Evolutionary conservation across 495 filamentous ascomycete genomes (phyloP).

Genomic region (Evernia prunastri): DNA sequence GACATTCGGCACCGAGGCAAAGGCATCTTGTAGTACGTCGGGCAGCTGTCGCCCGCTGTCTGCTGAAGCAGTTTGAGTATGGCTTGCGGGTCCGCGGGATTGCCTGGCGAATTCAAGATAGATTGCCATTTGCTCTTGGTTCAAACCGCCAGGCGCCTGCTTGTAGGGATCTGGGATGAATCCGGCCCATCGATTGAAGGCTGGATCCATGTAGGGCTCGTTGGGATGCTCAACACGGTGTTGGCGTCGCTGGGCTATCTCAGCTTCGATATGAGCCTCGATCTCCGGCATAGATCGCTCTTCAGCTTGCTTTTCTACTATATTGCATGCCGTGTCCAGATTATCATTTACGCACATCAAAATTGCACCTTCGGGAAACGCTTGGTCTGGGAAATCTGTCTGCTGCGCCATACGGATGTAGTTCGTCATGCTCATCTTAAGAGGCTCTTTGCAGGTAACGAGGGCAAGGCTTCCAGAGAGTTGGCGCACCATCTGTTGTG

Average conservation of each 20-base stretch:
- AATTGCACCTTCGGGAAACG: slow-evolving; percentile 77
- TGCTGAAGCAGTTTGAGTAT: slow-evolving; percentile 50
- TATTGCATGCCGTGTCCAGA: slow-evolving; percentile 80
- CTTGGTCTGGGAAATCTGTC: slow-evolving; percentile 60
- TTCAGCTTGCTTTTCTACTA: slow-evolving; percentile 91
- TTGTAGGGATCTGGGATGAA: slow-evolving; percentile 89
- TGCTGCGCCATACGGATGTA: slow-evolving; percentile 75
- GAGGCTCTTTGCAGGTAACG: slow-evolving; percentile 96
- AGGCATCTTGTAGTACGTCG: slow-evolving; percentile 80
- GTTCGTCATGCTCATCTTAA: slow-evolving; percentile 92
- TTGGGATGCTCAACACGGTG: slow-evolving; percentile 64
- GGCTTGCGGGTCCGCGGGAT: slow-evolving; percentile 53
- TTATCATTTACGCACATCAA: slow-evolving; percentile 99
- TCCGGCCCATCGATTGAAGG: slow-evolving; percentile 75
- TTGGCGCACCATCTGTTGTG: slow-evolving; percentile 85
- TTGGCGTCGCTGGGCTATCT: slow-evolving; percentile 65
- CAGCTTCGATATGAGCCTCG: slow-evolving; percentile 75
- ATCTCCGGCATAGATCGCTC: slow-evolving; percentile 89
- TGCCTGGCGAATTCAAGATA: slow-evolving; percentile 93
- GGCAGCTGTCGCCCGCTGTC: slow-evolving; percentile 53
- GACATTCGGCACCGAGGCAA: slow-evolving; percentile 65
- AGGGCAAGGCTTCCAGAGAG: slow-evolving; percentile 88
- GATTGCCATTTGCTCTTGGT: slow-evolving; percentile 85
- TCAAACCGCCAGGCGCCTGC: slow-evolving; percentile 71
- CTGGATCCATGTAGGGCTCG: slow-evolving; percentile 75